phyloP scores from a whole-genome alignment of 345 rosid species.

The Gossypium australe region DNA sequence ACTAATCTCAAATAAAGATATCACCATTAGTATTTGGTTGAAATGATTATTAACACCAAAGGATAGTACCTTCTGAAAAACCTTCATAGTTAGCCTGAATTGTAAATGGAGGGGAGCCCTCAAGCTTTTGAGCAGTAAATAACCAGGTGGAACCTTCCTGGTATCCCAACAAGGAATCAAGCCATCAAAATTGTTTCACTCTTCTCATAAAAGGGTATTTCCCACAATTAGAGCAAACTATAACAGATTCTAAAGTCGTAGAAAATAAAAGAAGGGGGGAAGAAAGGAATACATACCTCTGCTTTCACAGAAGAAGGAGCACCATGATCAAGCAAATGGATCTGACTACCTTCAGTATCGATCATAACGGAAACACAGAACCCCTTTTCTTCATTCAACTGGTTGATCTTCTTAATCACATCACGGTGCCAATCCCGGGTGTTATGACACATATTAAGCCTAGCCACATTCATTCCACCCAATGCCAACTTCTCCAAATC shows the following conservation, averaged over 20 bases:
- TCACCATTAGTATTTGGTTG: conserved; percentile 1
- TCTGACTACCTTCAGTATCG: conserved; percentile 76
- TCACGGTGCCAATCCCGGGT: conserved; percentile 59
- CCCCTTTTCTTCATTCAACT: conserved; percentile 47
- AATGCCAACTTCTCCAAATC: conserved; percentile 55
- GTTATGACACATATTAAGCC: conserved; percentile 75
- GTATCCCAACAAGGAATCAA: conserved; percentile 1
- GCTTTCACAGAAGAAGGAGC: conserved; percentile 55
- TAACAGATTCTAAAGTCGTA: background rate
- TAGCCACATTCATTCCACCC: conserved; percentile 73
- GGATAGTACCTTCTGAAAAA: conserved; percentile 54
- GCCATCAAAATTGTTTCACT: conserved; percentile 2
- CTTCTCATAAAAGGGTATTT: background rate
- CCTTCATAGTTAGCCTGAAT: conserved; percentile 59
- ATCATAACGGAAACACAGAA: conserved; percentile 62
- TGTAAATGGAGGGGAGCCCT: conserved; percentile 48
- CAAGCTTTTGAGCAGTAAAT: conserved; percentile 45
- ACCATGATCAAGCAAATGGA: conserved; percentile 71
- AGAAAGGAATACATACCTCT: conserved; percentile 27
- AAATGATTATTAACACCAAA: background rate
- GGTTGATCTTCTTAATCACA: conserved; percentile 54
- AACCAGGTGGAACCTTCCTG: conserved; percentile 69
- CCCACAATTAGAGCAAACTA: background rate
- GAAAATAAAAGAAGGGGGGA: background rate
- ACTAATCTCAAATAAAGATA: background rate